Evolutionary conservation across 2,329 filamentous ascomycete species (phyloP).

Genomic region (Exophiala sp.): DNA sequence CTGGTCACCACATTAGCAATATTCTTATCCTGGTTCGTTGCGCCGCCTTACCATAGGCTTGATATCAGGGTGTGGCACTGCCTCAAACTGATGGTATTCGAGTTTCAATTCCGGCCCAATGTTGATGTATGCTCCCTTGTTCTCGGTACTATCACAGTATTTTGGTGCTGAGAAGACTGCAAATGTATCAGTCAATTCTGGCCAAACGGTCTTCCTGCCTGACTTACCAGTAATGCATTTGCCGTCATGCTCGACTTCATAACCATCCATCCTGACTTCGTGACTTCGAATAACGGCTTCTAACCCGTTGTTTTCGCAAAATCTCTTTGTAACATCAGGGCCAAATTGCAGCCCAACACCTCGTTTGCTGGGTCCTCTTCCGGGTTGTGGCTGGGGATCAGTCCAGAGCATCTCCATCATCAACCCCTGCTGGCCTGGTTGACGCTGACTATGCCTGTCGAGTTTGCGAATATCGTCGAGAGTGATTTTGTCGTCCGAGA

Average conservation of each 20-base stretch:
- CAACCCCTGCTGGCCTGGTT: conserved; percentile 86
- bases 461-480: conserved; percentile 92
- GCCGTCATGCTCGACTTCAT: conserved; percentile 94
- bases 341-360: conserved; percentile 96
- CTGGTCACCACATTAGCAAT: conserved; percentile 32
- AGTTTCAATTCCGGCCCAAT: conserved; percentile 89
- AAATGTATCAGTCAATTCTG: conserved; percentile 27
- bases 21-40: background rate
- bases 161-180: conserved; percentile 92
- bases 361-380: conserved; percentile 90
- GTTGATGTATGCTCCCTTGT: conserved; percentile 98
- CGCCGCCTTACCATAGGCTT: conserved; percentile 70
- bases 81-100: conserved; percentile 88
- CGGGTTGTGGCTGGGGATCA: conserved; percentile 81
- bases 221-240: conserved; percentile 82
- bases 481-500: conserved; percentile 67
- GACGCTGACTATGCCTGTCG: conserved; percentile 82
- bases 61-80: conserved; percentile 92
- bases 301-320: conserved; percentile 93
- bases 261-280: conserved; percentile 98
- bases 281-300: conserved; percentile 95
- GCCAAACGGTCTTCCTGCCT: conserved; percentile 2
- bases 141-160: conserved; percentile 97
- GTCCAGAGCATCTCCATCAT: conserved; percentile 99
- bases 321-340: conserved; percentile 90